Base-by-base conservation (phyloP, 1,284 basidiomycete species). In the Mycena citricolor region DNA sequence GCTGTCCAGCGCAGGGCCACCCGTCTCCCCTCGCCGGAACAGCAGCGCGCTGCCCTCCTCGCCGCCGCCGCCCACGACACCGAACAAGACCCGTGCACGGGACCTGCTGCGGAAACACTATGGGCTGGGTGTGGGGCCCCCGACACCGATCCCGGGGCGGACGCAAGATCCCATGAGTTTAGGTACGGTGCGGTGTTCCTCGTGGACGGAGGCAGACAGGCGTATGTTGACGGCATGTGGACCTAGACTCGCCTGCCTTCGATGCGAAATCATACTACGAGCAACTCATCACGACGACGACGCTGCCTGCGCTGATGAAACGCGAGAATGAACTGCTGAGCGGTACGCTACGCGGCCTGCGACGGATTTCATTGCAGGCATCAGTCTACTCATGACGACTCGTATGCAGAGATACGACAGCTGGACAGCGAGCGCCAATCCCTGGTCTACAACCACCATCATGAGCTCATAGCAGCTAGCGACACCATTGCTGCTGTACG, bases 401-500 rank as follows among this genome's bases (percentile, higher is more conserved):
- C 21, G 38, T 43, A 41, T 7, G 4, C 51, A 88, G 90, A 94
- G 64, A 94, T 95, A 48, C 76, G 89, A 32, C 81, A 94, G 54
- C 68, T 95, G 4, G 90, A 94, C 47, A 83, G 86, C 54, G 92
- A 94, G 60, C 75, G 90, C 23, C 93, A 95, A 61, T 88, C 87
- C 16, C 69, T 95, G 28, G 93, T 95, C 4, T 95, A 95, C 62
- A 94, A 95, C 55, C 92, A 95, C 57, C 92, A 95, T 59, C 91
- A 94, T 54, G 92, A 95, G 58, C 80, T 95, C 16, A 93, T 95
- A 35, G 87, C 89, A 1, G 93, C 92, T 1, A 90, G 86, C 53
- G 90, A 93, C 57, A 95, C 93, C 5, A 94, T 95, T 51, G 81
- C 83, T 47, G 81, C 85, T 17, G 90, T 92, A 66, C 32, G 81